Evolutionary conservation across 768 basidiomycete genomes (phyloP), one percentile per base, ranked within the genome.

Genomic region (Tylopilus felleus): DNA sequence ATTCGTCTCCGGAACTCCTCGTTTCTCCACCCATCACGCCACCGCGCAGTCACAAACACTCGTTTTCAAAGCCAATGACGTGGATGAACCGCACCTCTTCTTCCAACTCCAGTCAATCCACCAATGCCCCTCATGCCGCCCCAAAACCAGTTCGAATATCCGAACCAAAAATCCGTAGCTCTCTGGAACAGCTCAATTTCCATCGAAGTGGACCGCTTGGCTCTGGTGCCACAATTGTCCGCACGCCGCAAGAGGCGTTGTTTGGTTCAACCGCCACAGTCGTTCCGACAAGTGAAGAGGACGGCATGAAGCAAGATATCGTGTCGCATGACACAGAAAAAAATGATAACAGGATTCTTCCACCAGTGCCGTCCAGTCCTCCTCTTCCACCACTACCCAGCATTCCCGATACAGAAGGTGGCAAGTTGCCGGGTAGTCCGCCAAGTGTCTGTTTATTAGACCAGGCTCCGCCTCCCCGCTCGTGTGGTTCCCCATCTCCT

Each of bases 241-340:
- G 84, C 52, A 92, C 90, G 0, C 90, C 90, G 8, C 83, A 86
- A 59, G 90, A 93, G 51, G 90, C 90, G 21, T 74, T 93, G 28
- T 74, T 68, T 27, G 66, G 72, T 44, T 55, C 75, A 21, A 45
- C 40, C 21, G 7, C 6, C 52, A 38, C 19, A 28, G 39, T 52
- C 31, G 53, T 48, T 8, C 55, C 39, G 5, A 47, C 52, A 19
- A 47, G 28, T 38, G 65, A 58, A 25, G 61, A 62, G 41, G 49
- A 61, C 8, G 50, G 40, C 12, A 25, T 41, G 25, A 45, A 65
- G 22, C 38, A 5, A 8, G 53, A 57, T 9, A 45, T 49, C 41
- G 28, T 49, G 40, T 38, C 53, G 43, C 50, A 59, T 14, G 57
- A 60, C 10, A 14, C 53, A 6, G 62, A 64, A 1, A 58, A 63